Evolutionary conservation across 352 stramenopile genomes (phyloP), one percentile per base, ranked within the genome.

Genomic region (Pythium volutum): DNA sequence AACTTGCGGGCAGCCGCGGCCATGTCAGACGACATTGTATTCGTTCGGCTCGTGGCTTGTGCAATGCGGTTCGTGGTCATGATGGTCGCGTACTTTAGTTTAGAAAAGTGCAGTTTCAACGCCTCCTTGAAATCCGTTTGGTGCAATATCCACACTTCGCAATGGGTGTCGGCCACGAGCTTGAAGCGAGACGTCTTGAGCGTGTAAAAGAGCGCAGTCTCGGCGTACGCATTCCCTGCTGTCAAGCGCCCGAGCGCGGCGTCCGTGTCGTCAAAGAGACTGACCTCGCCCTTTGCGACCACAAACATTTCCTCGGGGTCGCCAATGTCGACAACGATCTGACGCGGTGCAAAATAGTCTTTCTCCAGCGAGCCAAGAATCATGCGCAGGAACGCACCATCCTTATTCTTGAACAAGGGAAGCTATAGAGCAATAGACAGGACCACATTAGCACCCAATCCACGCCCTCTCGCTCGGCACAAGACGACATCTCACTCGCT

Each of bases 71-170:
- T 70, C 58, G 18, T 41, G 4, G 76, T 38, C 36, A 84, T 45
- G 38, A 86, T 66, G 3, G 74, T 71, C 15, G 73, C 74, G 45
- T 78, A 79, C 27, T 81, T 78, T 31, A 82, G 20, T 45, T 81
- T 79, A n/a, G 75, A 76, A 41, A 81, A 88, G 26, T 88, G 78
- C 34, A 81, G 78, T 6, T 66, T 67, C 20, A 86, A 41, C 8
- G 78, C 78, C 9, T 66, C 47, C 12, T 59, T 54, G 39, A 73
- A 73, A 22, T 49, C 29, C 0, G 6, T 7, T 38, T 61, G 54
- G 10, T 49, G 54, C 14, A 75, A 47, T 9, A 62, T 15, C 67
- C 67, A 75, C 4, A 71, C 49, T 45, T 75, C 67, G 31, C 63
- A 71, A 58, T 64, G 60, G 14, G 64, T 56, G 18, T 75, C 67